phyloP scores from a whole-genome alignment of 2,329 filamentous ascomycete species.

The Cladosporium cucumerinum region DNA sequence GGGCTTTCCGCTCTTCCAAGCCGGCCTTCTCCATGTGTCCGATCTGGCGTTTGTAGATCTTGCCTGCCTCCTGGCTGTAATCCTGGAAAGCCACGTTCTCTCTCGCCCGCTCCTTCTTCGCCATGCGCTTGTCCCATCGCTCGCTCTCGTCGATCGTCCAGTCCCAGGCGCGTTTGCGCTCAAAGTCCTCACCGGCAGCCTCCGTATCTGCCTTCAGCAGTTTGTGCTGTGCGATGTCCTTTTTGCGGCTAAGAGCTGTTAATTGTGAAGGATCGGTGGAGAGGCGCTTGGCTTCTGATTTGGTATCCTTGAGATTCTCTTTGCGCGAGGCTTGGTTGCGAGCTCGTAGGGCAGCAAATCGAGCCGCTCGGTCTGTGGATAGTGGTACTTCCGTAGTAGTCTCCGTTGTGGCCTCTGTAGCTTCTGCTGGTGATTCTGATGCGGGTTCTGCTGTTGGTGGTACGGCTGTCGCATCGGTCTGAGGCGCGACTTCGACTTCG shows the following conservation, averaged over 20 bases:
- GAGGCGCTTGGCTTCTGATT: conserved; percentile 75
- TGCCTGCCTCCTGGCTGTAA: conserved; percentile 80
- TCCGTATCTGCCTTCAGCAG: conserved; percentile 88
- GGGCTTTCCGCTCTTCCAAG: conserved; percentile 53
- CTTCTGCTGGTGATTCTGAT: conserved; percentile 13
- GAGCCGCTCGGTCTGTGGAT: conserved; percentile 60
- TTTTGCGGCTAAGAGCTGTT: conserved; percentile 74
- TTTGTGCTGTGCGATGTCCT: conserved; percentile 86
- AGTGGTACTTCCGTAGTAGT: conserved; percentile 28
- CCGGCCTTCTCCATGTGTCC: conserved; percentile 60
- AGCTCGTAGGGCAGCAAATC: conserved; percentile 83
- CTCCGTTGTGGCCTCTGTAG: neutral
- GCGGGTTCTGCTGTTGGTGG: conserved; percentile 18
- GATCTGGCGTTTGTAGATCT: conserved; percentile 91
- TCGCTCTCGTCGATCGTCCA: conserved; percentile 96
- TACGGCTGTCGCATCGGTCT: conserved; percentile 19
- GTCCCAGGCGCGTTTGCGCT: conserved; percentile 97
- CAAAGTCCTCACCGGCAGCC: conserved; percentile 83
- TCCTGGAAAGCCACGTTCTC: conserved; percentile 90
- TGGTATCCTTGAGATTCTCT: conserved; percentile 77
- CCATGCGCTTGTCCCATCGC: conserved; percentile 85
- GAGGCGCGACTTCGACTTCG: conserved; percentile 15
- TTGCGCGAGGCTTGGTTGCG: conserved; percentile 58
- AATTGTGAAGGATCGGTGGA: conserved; percentile 75
- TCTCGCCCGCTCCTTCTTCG: conserved; percentile 75